Conservation (phyloP, 2,329 filamentous ascomycete species). For the Trichoderma sp. region DNA sequence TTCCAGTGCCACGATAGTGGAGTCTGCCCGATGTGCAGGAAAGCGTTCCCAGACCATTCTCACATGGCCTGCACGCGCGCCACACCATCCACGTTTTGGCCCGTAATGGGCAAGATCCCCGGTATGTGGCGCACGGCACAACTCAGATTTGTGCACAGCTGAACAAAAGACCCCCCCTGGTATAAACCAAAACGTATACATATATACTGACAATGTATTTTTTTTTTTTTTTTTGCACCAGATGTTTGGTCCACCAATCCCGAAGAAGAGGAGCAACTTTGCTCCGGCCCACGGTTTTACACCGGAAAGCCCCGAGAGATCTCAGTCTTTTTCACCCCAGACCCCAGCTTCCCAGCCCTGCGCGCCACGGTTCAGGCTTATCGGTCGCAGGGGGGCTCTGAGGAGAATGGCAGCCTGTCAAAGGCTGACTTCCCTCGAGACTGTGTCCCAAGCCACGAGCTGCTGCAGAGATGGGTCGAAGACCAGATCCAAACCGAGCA, state of each 20-base stretch:
- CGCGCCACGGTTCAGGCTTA: constrained; percentile 44
- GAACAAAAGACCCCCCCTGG: background rate
- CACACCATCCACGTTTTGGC: constrained; percentile 42
- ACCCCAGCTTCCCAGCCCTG: constrained; percentile 42
- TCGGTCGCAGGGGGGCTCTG: constrained; percentile 36
- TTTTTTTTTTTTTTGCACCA: constrained; percentile 28
- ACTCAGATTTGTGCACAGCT: constrained; percentile 12
- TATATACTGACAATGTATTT: constrained; percentile 30
- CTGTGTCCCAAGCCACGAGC: constrained; percentile 39
- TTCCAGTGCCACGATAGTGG: constrained; percentile 44
- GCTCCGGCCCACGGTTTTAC: constrained; percentile 41
- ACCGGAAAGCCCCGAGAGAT: constrained; percentile 42
- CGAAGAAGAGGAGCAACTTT: constrained; percentile 39
- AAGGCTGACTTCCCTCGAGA: constrained; percentile 44
- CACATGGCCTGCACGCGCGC: constrained; percentile 45
- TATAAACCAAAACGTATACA: background rate
- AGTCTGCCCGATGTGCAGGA: constrained; percentile 46
- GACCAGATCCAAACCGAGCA: constrained; percentile 41
- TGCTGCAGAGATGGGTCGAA: constrained; percentile 43
- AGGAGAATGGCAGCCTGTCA: constrained; percentile 36
- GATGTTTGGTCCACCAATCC: constrained; percentile 43
- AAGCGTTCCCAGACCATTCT: constrained; percentile 44
- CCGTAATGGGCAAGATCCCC: constrained; percentile 42
- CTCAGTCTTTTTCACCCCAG: constrained; percentile 40
- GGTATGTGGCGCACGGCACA: constrained; percentile 37